Base-by-base conservation (phyloP, 169 alveolate genomes). In the Prorocentrum cordatum region DNA sequence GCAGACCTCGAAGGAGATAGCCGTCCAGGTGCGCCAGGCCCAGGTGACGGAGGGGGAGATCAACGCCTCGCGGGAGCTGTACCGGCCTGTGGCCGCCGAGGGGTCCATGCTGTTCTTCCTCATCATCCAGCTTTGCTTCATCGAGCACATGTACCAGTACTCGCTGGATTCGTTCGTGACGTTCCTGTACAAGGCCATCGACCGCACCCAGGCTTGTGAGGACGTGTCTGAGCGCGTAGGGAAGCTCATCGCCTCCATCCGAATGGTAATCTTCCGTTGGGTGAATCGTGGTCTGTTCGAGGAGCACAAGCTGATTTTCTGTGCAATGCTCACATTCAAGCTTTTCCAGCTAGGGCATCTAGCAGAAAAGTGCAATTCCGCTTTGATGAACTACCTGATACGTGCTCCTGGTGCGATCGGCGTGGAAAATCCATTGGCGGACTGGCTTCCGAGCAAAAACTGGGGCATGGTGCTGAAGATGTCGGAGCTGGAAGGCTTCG, bases 131-230 rank as follows among this genome's bases (percentile, higher is more conserved):
- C 95, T 97, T 73, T 95, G 96, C 92, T 95, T 96, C 93, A 96
- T 97, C 89, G 97, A 96, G 90, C 98, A 96, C 92, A 97, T 97
- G 99, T 97, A 97, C 95, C 98, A 97, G 93, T 96, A 96, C 91
- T 96, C 98, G 2, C 94, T 97, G 68, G 98, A 97, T 92, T 94
- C 97, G 47, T 97, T 97, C 92, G 94, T 93, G 58, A 95, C 95
- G 70, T 95, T 97, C 96, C 94, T 96, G 91, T 80, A 93, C 70
- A 94, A 94, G 92, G 97, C 98, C 80, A 95, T 96, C 66, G 97
- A 96, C 54, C 94, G 96, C 92, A 94, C 98, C 7, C 93, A 94
- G 50, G 80, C 92, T 33, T 91, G 91, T 38, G 97, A 95, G n/a
- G 93, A 93, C 70, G 93, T 93, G 85, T 92, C 93, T 16, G 94